Conservation (phyloP, 805 yeast species). For the Myxozyma vanderwaltii region DNA sequence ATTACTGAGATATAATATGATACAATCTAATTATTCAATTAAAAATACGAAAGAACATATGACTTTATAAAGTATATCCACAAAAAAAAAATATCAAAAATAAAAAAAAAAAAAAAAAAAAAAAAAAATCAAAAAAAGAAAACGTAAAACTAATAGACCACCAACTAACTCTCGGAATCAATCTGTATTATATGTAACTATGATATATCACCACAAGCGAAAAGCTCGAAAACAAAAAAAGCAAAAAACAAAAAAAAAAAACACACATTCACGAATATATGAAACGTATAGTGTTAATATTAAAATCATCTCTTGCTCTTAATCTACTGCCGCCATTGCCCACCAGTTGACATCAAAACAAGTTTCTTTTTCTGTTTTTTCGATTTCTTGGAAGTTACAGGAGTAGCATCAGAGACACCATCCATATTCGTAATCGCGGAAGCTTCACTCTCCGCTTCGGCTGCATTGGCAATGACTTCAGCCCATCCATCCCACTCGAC, state of each 20-base stretch:
- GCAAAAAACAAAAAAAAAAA: neutral
- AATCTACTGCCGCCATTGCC: constrained; percentile 12
- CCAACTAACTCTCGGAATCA: no score
- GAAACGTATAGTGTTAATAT: no score
- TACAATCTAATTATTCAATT: no score
- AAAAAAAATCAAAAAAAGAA: no score
- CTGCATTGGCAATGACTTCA: neutral
- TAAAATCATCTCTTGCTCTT: no score
- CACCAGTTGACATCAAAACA: constrained; percentile 32
- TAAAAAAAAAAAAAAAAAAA: neutral
- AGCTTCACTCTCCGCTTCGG: constrained; percentile 3
- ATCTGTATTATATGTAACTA: neutral
- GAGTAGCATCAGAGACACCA: neutral
- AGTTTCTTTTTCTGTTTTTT: constrained; percentile 43
- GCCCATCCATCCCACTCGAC: constrained; percentile 46
- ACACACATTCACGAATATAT: neutral
- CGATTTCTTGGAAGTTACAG: constrained; percentile 46
- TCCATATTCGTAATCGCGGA: neutral
- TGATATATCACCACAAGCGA: no score
- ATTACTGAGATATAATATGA: no score
- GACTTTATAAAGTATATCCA: no score
- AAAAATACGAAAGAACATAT: no score
- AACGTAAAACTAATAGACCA: no score
- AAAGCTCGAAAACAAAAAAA: no score
- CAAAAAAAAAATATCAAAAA: no score